Percentiles rank a stretch among this genome's conserved stretches.
Conservation (phyloP, 1,139 yeast genomes). For the Sugiyamaella sp. region DNA sequence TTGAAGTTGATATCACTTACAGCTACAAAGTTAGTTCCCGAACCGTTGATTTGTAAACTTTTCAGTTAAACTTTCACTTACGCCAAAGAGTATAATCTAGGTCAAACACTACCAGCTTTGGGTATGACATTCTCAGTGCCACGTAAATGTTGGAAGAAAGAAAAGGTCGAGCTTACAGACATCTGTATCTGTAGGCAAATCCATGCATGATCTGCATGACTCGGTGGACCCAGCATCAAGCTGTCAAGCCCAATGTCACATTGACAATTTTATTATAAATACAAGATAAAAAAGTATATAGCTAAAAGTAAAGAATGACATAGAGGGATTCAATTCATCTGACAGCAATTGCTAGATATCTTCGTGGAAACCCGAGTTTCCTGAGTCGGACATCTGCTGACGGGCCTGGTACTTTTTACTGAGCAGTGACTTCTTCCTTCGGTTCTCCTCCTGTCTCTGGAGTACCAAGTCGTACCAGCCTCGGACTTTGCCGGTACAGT, state of each 20-base stretch:
- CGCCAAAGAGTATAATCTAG: slow-evolving; percentile 82
- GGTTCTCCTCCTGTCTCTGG: slow-evolving; percentile 26
- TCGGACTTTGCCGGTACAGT: slow-evolving; percentile 35
- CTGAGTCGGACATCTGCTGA: slow-evolving; percentile 19
- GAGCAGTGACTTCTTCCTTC: slow-evolving; percentile 18
- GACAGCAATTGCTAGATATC: slow-evolving; percentile 11
- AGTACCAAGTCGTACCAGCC: slow-evolving; percentile 42
- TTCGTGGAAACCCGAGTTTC: slow-evolving; percentile 26
- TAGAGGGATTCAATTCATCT: not conserved
- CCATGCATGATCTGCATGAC: not conserved
- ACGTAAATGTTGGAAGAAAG: not conserved
- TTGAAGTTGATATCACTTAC: slow-evolving; percentile 19
- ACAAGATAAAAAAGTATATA: not conserved
- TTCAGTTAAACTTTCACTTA: slow-evolving; percentile 44
- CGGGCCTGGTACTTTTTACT: slow-evolving; percentile 24
- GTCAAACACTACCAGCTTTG: slow-evolving; percentile 70
- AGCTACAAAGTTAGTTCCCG: slow-evolving; percentile 19
- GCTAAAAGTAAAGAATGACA: not conserved
- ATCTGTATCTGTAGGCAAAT: not conserved
- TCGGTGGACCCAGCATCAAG: not conserved
- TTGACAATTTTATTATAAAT: slow-evolving; percentile 8
- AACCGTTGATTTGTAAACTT: not conserved
- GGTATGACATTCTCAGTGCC: slow-evolving; percentile 38
- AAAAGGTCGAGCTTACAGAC: not conserved
- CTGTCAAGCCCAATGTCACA: not conserved